Evolutionary conservation across 1,139 yeast species (phyloP).

Genomic region (Yamadazyma atmosphaerica): DNA sequence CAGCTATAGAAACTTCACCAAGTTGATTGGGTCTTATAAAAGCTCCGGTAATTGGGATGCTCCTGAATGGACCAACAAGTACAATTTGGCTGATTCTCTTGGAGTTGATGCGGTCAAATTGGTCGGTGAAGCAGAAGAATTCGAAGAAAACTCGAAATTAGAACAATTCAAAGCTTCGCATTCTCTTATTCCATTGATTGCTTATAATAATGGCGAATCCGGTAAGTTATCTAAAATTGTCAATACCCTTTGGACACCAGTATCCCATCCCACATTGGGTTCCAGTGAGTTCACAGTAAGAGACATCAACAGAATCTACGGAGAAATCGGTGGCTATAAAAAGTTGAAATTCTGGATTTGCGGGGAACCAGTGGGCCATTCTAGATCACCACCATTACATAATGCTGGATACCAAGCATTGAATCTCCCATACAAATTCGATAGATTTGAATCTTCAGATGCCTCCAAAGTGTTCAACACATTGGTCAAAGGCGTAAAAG

Average conservation of each 20-base stretch:
- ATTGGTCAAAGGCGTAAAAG: conserved; percentile 44
- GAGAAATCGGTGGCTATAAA: conserved; percentile 62
- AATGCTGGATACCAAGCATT: conserved; percentile 69
- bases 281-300: conserved; percentile 56
- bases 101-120: conserved; percentile 80
- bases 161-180: conserved; percentile 65
- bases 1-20: conserved; percentile 54
- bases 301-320: conserved; percentile 59
- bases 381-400: conserved; percentile 86
- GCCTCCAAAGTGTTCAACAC: conserved; percentile 52
- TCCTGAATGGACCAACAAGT: conserved; percentile 73
- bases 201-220: conserved; percentile 73
- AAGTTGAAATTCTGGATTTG: conserved; percentile 69
- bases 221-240: conserved; percentile 83
- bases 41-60: conserved; percentile 66
- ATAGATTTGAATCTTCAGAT: conserved; percentile 64
- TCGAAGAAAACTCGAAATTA: conserved; percentile 68
- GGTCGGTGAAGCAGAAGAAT: conserved; percentile 69
- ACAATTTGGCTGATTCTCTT: conserved; percentile 61
- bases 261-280: conserved; percentile 68
- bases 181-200: conserved; percentile 65
- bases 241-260: conserved; percentile 78
- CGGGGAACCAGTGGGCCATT: conserved; percentile 82
- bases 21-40: conserved; percentile 71
- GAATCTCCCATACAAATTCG: conserved; percentile 78